phyloP scores from a whole-genome alignment of 257 asterid genomes.

The Ballota nigra region DNA sequence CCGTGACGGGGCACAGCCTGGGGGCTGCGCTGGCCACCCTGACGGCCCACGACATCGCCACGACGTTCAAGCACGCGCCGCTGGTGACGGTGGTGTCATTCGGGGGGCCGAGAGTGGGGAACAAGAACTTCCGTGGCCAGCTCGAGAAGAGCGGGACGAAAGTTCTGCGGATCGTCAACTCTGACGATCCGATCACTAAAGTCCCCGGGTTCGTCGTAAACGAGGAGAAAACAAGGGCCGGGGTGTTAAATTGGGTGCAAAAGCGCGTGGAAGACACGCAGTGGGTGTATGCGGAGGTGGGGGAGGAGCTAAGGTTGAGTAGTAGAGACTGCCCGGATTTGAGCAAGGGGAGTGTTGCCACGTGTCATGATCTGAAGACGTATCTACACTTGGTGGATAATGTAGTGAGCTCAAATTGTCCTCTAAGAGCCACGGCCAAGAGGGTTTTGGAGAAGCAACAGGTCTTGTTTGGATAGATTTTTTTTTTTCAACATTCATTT shows the following conservation, averaged over 20 bases:
- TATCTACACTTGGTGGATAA: conserved; percentile 66
- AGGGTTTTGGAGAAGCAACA: conserved; percentile 39
- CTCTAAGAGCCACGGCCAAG: conserved; percentile 60
- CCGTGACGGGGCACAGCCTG: conserved; percentile 90
- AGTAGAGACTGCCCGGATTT: conserved; percentile 58
- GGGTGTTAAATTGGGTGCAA: conserved; percentile 52
- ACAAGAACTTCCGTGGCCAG: conserved; percentile 48
- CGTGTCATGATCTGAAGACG: conserved; percentile 86
- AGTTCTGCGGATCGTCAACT: conserved; percentile 69
- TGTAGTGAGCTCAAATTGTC: conserved; percentile 62
- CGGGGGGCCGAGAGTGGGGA: conserved; percentile 90
- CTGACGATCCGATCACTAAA: conserved; percentile 72
- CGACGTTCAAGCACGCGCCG: conserved; percentile 53
- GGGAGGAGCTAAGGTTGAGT: conserved; percentile 68
- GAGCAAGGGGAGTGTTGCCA: conserved; percentile 44
- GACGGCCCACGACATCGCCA: conserved; percentile 73
- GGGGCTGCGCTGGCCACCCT: conserved; percentile 91
- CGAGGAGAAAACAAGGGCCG: conserved; percentile 30
- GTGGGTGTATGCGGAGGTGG: conserved; percentile 87
- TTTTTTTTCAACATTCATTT: not conserved
- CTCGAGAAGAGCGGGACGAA: conserved; percentile 59
- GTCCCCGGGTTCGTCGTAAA: conserved; percentile 73
- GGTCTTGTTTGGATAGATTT: conserved; percentile 9
- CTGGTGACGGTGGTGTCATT: conserved; percentile 83
- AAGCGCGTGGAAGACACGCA: conserved; percentile 52